Evolutionary conservation across 805 yeast species (phyloP), one percentile per base, ranked within the genome.

Genomic region (Suhomyces canberraensis): DNA sequence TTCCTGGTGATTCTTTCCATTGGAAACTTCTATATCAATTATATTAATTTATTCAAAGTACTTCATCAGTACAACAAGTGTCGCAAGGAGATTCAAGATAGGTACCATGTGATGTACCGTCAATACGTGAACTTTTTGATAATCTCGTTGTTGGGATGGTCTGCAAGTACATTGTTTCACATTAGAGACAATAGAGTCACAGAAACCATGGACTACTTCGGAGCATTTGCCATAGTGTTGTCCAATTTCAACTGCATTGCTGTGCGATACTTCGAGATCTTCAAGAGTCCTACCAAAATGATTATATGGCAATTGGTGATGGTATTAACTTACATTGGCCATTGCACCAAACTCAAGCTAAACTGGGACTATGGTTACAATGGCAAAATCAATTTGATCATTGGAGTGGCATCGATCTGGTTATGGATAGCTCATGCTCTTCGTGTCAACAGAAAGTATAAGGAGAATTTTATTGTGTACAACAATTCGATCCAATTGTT

Each of bases 301-400:
- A 50, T 51, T 21, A 7, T 35, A 11, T 41, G 46, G 39, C 61
- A 61, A 38, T 3, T 37, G 3, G 16, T 35, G 8, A 40, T 64
- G 16, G 29, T 43, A 1, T 17, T 44, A 0, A 42, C 52, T 5
- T 60, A 57, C 33, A 14, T 51, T 2, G 31, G 46, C 11, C 74
- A 69, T 44, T 47, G 59, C 21, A n/a, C 41, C 11, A 56, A 51
- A 31, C 47, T 69, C 31, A 35, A 40, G 25, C n/a, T 22, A 1
- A 41, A 52, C 11, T 68, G 73, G 74, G 66, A 69, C 44, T 69
- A 69, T 42, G 35, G 36, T 8, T 69, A 69, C 44, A 69, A 69
- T 45, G 51, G 58, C 28, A 33, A 35, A 9, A 56, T 64, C 42
- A 65, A 61, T 48, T 37, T 58, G 19, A 31, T 52, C 6, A 44